Evolutionary conservation across 176 grass and related monocot species (phyloP), one percentile per base, ranked within the genome.

Genomic region (Oryza glumipatula): DNA sequence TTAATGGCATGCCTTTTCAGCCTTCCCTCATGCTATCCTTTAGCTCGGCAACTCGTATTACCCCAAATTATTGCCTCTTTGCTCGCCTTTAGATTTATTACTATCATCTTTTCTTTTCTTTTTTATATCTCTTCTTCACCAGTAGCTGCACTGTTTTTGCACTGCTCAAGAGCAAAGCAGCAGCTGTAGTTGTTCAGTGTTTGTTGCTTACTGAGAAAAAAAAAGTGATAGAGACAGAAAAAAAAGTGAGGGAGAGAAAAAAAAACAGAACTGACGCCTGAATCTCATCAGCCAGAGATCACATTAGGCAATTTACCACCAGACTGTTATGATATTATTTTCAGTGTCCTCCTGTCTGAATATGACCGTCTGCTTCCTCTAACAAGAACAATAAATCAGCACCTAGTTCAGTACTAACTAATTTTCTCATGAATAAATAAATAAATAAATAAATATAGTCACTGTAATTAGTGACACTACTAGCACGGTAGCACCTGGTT

Each of bases 1-100:
- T 87, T 90, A 74, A 85, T 69, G 32, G 80, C 84, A 70, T 6
- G n/a, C 69, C 84, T 80, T 81, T 86, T 76, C 32, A 21, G 28
- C 21, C 74, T 82, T n/a, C 17, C 26, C 28, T 79, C 77, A 8
- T 90, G 73, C 60, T 58, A 49, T 61, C 41, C 79, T 90, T 86
- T 68, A 68, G 7, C 83, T 45, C 60, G 83, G 83, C 67, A 78
- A 36, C 67, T 43, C 78, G 84, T 82, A 24, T 76, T 82, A 72
- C 83, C 83, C 39, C 72, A 75, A 83, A 87, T 79, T 83, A 87
- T 87, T 83, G 69, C 80, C 17, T 58, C 15, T 41, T 41, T 41
- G 6, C 9, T 32, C 19, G 51, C 23, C 73, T 86, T 82, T 72
- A 23, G n/a, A 60, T 23, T 23, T 63, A 44, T 44, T 6, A 38